A percentile compares a stretch with the other conserved stretches of the same genome.
Evolutionary conservation across 2,329 filamentous ascomycete genomes (phyloP).

Genomic region (Alternaria infectoria): DNA sequence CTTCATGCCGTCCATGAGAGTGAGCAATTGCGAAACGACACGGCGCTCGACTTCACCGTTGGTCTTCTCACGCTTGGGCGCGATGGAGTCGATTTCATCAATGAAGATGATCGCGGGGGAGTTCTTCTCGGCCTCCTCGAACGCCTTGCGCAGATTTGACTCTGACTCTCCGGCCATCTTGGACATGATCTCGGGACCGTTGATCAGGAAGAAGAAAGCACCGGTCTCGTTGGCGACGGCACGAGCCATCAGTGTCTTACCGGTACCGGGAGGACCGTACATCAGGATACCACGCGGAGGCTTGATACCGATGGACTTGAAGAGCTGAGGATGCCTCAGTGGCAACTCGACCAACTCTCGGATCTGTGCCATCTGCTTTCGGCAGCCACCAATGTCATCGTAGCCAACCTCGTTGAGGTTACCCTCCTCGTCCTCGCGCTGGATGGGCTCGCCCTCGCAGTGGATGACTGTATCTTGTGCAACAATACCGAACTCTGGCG

Average conservation of each 20-base stretch:
- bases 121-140: constrained; percentile 99
- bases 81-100: constrained; percentile 98
- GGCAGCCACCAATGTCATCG: constrained; percentile 98
- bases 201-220: constrained; percentile 99
- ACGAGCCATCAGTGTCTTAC: constrained; percentile 99
- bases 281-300: constrained; percentile 97
- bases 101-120: constrained; percentile 99
- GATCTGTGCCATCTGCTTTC: constrained; percentile 99
- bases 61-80: constrained; percentile 99
- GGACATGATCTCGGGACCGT: constrained; percentile 99
- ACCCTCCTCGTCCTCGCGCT: constrained; percentile 98
- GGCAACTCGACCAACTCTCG: constrained; percentile 98
- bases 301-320: constrained; percentile 99
- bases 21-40: constrained; percentile 95
- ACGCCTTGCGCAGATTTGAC: constrained; percentile 97
- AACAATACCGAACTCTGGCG: constrained; percentile 97
- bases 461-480: constrained; percentile 99
- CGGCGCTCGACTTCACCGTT: constrained; percentile 98
- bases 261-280: constrained; percentile 92
- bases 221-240: constrained; percentile 99
- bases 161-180: constrained; percentile 99
- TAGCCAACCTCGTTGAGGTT: constrained; percentile 99
- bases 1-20: constrained; percentile 99
- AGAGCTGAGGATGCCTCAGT: constrained; percentile 94
- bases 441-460: constrained; percentile 95